Percentiles rank a stretch among this genome's conserved stretches.
Conservation (phyloP, 179 eudicot genomes). For the Drosera spatulata region DNA sequence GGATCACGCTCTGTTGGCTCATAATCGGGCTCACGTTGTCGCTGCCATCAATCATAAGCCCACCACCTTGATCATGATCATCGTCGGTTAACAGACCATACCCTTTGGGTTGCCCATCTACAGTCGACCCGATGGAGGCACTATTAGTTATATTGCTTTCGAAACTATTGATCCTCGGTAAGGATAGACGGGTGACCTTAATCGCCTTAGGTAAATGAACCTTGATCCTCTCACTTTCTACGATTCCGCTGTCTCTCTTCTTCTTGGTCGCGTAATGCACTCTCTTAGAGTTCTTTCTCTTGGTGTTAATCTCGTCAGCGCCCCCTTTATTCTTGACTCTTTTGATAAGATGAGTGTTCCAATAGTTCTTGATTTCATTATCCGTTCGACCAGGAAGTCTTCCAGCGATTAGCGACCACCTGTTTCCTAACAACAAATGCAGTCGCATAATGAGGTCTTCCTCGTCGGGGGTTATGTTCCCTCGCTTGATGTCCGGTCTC, state of each 20-base stretch:
- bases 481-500: conserved; percentile 57
- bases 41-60: conserved; percentile 17
- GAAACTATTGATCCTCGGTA: conserved; percentile 16
- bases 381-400: conserved; percentile 35
- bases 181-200: conserved; percentile 17
- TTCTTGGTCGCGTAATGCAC: not conserved
- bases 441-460: conserved; percentile 17
- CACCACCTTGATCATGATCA: conserved; percentile 4
- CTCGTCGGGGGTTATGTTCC: conserved; percentile 19
- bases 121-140: not conserved
- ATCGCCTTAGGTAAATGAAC: conserved; percentile 36
- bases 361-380: conserved; percentile 33
- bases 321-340: conserved; percentile 24
- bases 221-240: conserved; percentile 15
- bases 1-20: conserved; percentile 7
- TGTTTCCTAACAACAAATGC: conserved; percentile 49
- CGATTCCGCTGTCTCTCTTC: not conserved
- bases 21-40: conserved; percentile 6
- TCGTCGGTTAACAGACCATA: conserved; percentile 2
- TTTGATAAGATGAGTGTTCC: conserved; percentile 38
- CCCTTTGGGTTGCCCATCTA: not conserved
- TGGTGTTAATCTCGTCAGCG: conserved; percentile 13
- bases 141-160: conserved; percentile 20
- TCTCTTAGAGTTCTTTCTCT: conserved; percentile 3
- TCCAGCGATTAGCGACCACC: conserved; percentile 77